A percentile compares a stretch with the other conserved stretches of the same genome.
phyloP scores from a whole-genome alignment of 2,329 filamentous ascomycete genomes.

The Pyrenophora tritici-repentis region DNA sequence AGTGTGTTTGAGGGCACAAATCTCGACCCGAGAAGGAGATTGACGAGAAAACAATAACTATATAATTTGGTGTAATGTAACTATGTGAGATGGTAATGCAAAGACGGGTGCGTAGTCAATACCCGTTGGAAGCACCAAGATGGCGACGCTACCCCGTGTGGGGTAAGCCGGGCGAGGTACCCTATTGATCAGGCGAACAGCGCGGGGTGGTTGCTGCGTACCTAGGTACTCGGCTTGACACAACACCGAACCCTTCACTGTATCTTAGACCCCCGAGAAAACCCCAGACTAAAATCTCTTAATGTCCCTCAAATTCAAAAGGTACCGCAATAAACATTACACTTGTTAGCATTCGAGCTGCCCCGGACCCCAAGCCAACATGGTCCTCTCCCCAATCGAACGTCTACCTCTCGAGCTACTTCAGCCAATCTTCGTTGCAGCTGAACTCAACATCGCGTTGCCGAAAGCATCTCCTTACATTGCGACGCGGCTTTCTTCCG shows the following conservation, averaged over 20 bases:
- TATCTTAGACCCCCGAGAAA: background rate
- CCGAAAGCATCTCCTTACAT: constrained; percentile 48
- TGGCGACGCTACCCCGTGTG: background rate
- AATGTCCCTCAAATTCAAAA: background rate
- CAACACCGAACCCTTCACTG: background rate
- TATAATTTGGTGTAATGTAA: too few species aligned
- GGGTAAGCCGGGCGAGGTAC: constrained; percentile 5
- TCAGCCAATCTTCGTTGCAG: constrained; percentile 58
- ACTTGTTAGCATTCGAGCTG: too few species aligned
- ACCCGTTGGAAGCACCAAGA: background rate
- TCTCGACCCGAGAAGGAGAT: too few species aligned
- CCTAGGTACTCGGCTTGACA: background rate
- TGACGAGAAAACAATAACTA: too few species aligned
- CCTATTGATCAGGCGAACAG: background rate
- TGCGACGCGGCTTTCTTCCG: constrained; percentile 36
- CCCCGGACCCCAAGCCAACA: background rate
- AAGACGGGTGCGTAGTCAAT: background rate
- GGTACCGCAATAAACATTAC: too few species aligned
- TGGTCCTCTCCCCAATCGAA: constrained; percentile 47
- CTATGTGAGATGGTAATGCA: too few species aligned
- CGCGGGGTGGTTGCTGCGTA: background rate
- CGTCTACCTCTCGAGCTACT: constrained; percentile 56
- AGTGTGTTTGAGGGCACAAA: too few species aligned
- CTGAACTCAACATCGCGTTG: constrained; percentile 51
- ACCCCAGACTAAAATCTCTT: background rate